Percentiles rank a stretch among this genome's conserved stretches.
phyloP scores from a whole-genome alignment of 768 basidiomycete species.

The Harrya chromipes region DNA sequence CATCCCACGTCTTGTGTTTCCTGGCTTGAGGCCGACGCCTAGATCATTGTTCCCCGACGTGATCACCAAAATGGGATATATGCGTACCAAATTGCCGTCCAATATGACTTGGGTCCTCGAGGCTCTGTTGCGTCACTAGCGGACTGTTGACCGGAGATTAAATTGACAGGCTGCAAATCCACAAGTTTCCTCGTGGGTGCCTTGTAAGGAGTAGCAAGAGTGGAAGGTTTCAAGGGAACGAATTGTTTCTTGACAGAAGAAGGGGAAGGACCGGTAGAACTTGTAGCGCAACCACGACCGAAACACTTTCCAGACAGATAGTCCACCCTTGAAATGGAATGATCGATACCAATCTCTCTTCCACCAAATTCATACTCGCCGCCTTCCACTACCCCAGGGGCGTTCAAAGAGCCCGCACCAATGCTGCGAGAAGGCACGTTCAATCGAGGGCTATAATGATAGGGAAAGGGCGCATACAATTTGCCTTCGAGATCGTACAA shows the following conservation, averaged over 20 bases:
- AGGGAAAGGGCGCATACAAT: conserved; percentile 42
- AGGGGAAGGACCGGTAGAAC: conserved; percentile 18
- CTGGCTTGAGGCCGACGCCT: conserved; percentile 72
- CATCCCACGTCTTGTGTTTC: conserved; percentile 89
- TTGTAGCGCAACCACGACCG: conserved; percentile 34
- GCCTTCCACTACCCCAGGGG: conserved; percentile 36
- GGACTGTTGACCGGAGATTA: conserved; percentile 24
- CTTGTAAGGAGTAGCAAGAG: conserved; percentile 20
- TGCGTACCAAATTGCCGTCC: conserved; percentile 69
- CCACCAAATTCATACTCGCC: conserved; percentile 42
- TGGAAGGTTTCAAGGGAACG: conserved; percentile 30
- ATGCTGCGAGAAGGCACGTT: conserved; percentile 38
- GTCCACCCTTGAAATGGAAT: conserved; percentile 48
- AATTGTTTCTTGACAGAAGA: conserved; percentile 31
- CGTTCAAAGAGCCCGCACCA: conserved; percentile 46
- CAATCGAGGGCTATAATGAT: background rate
- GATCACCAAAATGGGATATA: conserved; percentile 1
- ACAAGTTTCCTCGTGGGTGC: conserved; percentile 31
- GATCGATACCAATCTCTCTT: conserved; percentile 67
- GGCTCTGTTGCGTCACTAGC: conserved; percentile 4
- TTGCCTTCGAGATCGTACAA: conserved; percentile 65
- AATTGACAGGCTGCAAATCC: conserved; percentile 40
- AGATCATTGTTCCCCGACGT: conserved; percentile 1
- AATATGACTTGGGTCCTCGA: conserved; percentile 37
- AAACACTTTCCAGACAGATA: conserved; percentile 68